Conservation (phyloP, 2,329 filamentous ascomycete species). For the Aspergillus aculeatus region DNA sequence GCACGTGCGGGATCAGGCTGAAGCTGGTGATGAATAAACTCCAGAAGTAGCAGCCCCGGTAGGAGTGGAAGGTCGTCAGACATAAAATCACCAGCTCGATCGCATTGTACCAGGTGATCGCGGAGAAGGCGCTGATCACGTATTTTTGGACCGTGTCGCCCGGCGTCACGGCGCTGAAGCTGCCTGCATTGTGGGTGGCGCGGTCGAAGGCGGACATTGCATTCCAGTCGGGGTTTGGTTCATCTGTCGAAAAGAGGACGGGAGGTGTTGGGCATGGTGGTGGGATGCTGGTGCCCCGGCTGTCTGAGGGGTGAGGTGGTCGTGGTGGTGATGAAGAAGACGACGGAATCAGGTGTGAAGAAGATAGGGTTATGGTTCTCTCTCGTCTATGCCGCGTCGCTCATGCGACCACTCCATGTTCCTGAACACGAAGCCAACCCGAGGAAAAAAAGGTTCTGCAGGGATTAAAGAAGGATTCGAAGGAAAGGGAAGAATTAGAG, state of each 20-base stretch:
- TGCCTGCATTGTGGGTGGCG: not conserved
- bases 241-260: too few relatives aligned
- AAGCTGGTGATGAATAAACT: conserved; percentile 38
- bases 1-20: conserved; percentile 40
- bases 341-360: not conserved
- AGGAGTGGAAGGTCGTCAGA: conserved; percentile 43
- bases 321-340: too few relatives aligned
- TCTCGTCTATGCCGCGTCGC: not conserved
- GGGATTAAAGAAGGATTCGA: not conserved
- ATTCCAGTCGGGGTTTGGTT: not conserved
- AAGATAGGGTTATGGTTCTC: not conserved
- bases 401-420: not conserved
- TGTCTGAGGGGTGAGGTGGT: too few relatives aligned
- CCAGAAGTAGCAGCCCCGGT: conserved; percentile 48
- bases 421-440: not conserved
- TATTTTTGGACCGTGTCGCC: conserved; percentile 1
- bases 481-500: not conserved
- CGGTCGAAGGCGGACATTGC: not conserved
- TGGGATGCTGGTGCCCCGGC: too few relatives aligned
- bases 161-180: not conserved
- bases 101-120: conserved; percentile 45
- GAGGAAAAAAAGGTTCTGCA: not conserved
- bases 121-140: conserved; percentile 40
- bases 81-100: conserved; percentile 46
- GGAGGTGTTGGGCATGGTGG: too few relatives aligned